phyloP scores from a whole-genome alignment of 345 rosid genomes.

The Chamaenerion angustifolium region DNA sequence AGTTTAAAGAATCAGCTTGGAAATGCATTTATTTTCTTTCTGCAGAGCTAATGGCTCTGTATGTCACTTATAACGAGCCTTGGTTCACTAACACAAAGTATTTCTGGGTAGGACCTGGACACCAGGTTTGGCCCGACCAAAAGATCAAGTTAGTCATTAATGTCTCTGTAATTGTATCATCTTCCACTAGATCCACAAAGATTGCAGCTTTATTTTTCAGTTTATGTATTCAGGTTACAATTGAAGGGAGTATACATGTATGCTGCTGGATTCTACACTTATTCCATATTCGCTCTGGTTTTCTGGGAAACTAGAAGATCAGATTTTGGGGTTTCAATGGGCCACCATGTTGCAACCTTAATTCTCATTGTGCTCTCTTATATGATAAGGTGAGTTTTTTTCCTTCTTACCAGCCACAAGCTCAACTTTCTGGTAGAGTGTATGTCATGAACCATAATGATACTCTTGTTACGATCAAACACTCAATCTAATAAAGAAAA shows the following conservation, averaged over 20 bases:
- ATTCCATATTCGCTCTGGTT: constrained; percentile 57
- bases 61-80: constrained; percentile 56
- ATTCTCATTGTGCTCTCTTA: constrained; percentile 49
- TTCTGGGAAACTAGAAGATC: constrained; percentile 80
- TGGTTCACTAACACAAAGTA: constrained; percentile 60
- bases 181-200: neutral
- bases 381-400: constrained; percentile 33
- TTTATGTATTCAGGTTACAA: constrained; percentile 31
- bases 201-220: neutral
- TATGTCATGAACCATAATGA: too few species aligned
- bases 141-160: constrained; percentile 49
- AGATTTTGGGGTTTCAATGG: constrained; percentile 59
- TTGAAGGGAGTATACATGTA: constrained; percentile 57
- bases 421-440: too few species aligned
- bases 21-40: constrained; percentile 70
- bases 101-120: constrained; percentile 75
- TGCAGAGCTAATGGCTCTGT: constrained; percentile 50
- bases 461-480: too few species aligned
- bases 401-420: too few species aligned
- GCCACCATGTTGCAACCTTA: constrained; percentile 46
- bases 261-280: constrained; percentile 69
- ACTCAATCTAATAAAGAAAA: too few species aligned
- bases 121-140: constrained; percentile 76
- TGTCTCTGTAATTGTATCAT: too few species aligned
- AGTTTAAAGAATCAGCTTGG: constrained; percentile 91